Conservation (phyloP, 2,329 filamentous ascomycete species). For the Cladosporium sp. region DNA sequence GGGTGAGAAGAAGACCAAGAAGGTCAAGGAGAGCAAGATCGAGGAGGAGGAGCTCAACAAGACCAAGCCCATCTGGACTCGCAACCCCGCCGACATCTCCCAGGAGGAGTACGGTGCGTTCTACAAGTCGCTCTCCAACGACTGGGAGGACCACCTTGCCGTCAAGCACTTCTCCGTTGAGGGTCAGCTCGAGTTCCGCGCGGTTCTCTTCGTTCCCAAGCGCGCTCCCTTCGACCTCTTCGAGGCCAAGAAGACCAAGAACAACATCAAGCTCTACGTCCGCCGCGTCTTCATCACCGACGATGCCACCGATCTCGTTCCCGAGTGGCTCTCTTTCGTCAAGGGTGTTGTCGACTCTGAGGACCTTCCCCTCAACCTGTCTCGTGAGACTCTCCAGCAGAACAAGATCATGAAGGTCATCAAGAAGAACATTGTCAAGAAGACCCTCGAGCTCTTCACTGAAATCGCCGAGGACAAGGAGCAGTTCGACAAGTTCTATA, state of each 20-base stretch:
- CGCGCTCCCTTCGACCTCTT: conserved; percentile 99
- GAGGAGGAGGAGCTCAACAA: conserved; percentile 99
- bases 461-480: conserved; percentile 99
- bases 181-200: conserved; percentile 99
- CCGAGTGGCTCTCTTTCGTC: conserved; percentile 98
- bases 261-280: conserved; percentile 99
- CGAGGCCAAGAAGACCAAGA: conserved; percentile 99
- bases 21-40: conserved; percentile 95
- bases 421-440: conserved; percentile 99
- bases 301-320: conserved; percentile 96
- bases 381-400: conserved; percentile 99
- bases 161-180: conserved; percentile 99
- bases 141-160: conserved; percentile 98
- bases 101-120: conserved; percentile 97
- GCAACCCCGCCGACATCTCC: conserved; percentile 91
- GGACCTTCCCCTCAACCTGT: conserved; percentile 98
- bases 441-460: conserved; percentile 97
- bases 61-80: conserved; percentile 99
- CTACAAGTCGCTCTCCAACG: conserved; percentile 99
- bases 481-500: conserved; percentile 99
- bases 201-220: conserved; percentile 99
- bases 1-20: conserved; percentile 98
- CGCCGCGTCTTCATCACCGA: conserved; percentile 99
- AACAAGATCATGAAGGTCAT: conserved; percentile 99
- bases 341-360: conserved; percentile 99